Percentiles rank a stretch among this genome's conserved stretches.
These are phyloP conservation scores for Neopestalotiopsis sp. DNA, from an alignment of 2,329 filamentous ascomycete genomes.

Conservation along the genomic window DNA sequence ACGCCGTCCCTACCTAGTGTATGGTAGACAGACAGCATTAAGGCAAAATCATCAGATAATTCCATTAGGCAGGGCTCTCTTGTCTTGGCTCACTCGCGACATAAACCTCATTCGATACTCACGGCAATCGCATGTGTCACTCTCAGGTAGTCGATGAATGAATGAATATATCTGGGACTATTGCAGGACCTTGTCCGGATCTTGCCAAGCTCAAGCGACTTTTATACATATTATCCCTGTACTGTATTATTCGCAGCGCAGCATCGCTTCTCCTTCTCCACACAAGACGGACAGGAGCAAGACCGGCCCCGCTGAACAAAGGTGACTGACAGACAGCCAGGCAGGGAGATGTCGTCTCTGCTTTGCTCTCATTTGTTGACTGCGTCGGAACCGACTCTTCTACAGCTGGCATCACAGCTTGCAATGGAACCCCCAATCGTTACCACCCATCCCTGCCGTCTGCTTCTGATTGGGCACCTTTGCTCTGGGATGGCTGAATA, in stretches of 20 bases:
- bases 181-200: not conserved
- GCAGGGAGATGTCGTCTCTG: slow-evolving; percentile 4
- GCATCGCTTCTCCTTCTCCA: slow-evolving; percentile 4
- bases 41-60: not conserved
- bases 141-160: not conserved
- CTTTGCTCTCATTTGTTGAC: slow-evolving; percentile 1
- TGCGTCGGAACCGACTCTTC: not conserved
- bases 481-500: slow-evolving; percentile 17
- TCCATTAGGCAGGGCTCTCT: not conserved
- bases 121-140: not conserved
- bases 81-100: not conserved
- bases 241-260: slow-evolving; percentile 9
- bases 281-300: slow-evolving; percentile 1
- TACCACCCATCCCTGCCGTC: not conserved
- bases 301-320: slow-evolving; percentile 11
- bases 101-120: not conserved
- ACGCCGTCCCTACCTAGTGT: not conserved
- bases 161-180: not conserved
- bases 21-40: not conserved
- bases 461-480: slow-evolving; percentile 15
- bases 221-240: slow-evolving; percentile 3
- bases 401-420: not conserved
- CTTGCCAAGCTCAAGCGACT: slow-evolving; percentile 2
- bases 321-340: not conserved
- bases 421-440: not conserved